phyloP scores from a whole-genome alignment of 176 grass and related monocot species.

The Cenchrus purpureus region DNA sequence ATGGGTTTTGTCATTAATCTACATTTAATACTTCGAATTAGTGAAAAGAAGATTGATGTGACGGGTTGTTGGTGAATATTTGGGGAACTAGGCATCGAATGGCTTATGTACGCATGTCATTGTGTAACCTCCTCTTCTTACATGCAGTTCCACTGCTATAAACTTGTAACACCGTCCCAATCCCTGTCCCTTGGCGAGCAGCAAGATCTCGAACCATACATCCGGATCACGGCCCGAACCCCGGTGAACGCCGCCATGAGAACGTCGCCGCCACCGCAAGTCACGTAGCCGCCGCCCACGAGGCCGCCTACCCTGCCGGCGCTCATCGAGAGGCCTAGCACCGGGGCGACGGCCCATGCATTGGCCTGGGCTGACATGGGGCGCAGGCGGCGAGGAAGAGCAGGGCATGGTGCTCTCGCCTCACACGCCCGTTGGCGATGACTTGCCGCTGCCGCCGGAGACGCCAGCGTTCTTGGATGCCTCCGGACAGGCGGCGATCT shows the following conservation, averaged over 20 bases:
- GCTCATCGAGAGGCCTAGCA: constrained; percentile 35
- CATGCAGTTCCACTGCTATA: no score
- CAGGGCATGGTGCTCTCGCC: constrained; percentile 51
- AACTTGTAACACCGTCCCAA: no score
- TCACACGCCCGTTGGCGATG: constrained; percentile 46
- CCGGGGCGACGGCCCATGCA: constrained; percentile 50
- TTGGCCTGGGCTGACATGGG: constrained; percentile 56
- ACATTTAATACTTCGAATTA: no score
- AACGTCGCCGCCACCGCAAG: constrained; percentile 36
- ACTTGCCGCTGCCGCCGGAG: neutral
- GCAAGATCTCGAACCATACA: constrained; percentile 70
- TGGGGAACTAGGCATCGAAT: no score
- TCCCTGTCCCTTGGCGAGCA: constrained; percentile 50
- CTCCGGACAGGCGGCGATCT: constrained; percentile 41
- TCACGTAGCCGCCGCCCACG: constrained; percentile 36
- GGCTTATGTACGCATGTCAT: no score
- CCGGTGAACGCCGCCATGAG: constrained; percentile 59
- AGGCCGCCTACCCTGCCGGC: neutral
- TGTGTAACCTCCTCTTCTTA: no score
- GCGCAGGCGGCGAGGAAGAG: constrained; percentile 58
- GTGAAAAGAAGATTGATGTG: no score
- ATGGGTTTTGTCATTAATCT: no score
- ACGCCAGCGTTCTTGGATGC: neutral
- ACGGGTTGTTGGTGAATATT: no score
- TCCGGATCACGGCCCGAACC: constrained; percentile 58